Conservation (phyloP, 169 alveolate genomes). For the Cyclospora cayetanensis region DNA sequence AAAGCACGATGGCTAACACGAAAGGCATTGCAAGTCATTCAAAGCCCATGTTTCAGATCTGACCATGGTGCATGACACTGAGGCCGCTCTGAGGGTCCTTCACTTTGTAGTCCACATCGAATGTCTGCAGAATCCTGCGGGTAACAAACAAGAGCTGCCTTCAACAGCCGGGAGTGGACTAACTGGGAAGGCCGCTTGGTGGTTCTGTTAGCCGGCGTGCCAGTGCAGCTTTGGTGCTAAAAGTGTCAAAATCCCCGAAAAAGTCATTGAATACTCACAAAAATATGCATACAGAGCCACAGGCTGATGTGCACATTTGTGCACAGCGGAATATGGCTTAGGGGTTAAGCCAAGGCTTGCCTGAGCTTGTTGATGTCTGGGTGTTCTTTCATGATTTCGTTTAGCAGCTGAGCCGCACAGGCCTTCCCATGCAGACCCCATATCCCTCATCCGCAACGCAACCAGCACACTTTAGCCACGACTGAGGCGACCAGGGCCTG, state of each 20-base stretch:
- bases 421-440: background rate
- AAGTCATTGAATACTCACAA: background rate
- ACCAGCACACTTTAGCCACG: background rate
- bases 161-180: too few species aligned
- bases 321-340: too few species aligned
- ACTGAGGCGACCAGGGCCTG: background rate
- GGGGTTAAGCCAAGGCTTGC: background rate
- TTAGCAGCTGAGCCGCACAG: background rate
- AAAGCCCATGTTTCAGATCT: background rate
- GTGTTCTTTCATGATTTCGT: conserved; percentile 50
- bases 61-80: background rate
- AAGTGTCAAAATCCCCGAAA: background rate
- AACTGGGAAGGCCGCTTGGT: too few species aligned
- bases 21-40: background rate
- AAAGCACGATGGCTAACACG: background rate
- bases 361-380: conserved; percentile 55
- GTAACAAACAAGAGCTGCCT: background rate
- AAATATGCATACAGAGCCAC: background rate
- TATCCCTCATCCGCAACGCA: background rate
- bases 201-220: too few species aligned
- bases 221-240: too few species aligned
- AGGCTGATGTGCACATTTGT: too few species aligned
- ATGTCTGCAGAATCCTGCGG: conserved; percentile 35
- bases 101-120: conserved; percentile 59
- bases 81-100: conserved; percentile 54